These are phyloP conservation scores for Nakazawaea pomicola DNA, from an alignment of 805 yeast species.

Conservation along the genomic window DNA sequence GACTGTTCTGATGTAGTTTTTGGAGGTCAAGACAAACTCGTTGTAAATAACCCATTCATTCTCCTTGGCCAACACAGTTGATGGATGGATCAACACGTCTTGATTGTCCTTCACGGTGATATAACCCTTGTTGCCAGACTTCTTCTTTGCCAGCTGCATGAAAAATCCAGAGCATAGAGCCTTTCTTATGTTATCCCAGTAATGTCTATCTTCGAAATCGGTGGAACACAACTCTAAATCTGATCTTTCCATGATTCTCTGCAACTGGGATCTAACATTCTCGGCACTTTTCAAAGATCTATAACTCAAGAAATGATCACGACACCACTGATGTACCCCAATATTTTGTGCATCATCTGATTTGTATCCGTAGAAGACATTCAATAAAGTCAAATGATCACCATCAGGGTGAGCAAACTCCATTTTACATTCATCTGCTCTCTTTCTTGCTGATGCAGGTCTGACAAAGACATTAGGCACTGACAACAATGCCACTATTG, in stretches of 20 bases:
- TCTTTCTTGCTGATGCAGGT: slow-evolving; percentile 80
- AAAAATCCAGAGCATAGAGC: slow-evolving; percentile 92
- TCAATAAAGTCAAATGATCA: slow-evolving; percentile 86
- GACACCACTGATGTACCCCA: slow-evolving; percentile 81
- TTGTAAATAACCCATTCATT: slow-evolving; percentile 93
- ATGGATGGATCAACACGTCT: slow-evolving; percentile 91
- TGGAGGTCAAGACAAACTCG: slow-evolving; percentile 90
- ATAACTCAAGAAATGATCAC: slow-evolving; percentile 79
- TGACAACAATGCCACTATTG: slow-evolving; percentile 84
- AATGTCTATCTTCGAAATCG: slow-evolving; percentile 56
- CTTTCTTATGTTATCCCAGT: slow-evolving; percentile 75
- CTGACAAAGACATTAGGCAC: slow-evolving; percentile 95
- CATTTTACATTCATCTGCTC: slow-evolving; percentile 88
- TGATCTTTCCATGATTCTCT: slow-evolving; percentile 75
- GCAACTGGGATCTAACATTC: slow-evolving; percentile 79
- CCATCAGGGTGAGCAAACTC: slow-evolving; percentile 91
- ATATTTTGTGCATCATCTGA: slow-evolving; percentile 64
- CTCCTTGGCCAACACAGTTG: slow-evolving; percentile 82
- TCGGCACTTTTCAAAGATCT: slow-evolving; percentile 84
- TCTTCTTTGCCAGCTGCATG: slow-evolving; percentile 96
- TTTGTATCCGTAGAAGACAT: slow-evolving; percentile 81
- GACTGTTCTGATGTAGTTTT: slow-evolving; percentile 92
- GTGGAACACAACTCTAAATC: slow-evolving; percentile 71
- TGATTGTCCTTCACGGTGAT: slow-evolving; percentile 93
- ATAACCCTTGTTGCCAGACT: slow-evolving; percentile 76